Base-by-base conservation (phyloP, 257 asterid genomes). In the Penstemon davidsonii region DNA sequence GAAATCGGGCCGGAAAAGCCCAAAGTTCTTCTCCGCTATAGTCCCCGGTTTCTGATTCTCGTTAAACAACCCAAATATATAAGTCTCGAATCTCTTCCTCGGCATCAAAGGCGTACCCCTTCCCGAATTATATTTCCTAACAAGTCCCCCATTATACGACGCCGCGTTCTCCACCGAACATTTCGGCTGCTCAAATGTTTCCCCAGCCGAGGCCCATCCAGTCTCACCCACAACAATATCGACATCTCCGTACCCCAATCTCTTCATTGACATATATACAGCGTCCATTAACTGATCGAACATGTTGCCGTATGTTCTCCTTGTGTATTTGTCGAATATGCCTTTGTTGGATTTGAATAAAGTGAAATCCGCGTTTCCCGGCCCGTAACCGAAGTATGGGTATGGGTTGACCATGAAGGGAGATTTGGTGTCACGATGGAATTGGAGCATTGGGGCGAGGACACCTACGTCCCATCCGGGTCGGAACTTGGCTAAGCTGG, bases 341-440 rank as follows among this genome's bases (percentile, higher is more conserved):
- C 89, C 86, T 4, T 57, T 52, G 18, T 70, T 77, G 0, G 76
- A 77, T 4, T 75, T 71, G 75, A 90, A 90, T 0, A 87, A 33
- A 0, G 87, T 71, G 78, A 90, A 84, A 39, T 78, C 67, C 7
- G 85, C 72, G 42, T 80, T 73, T 0, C 73, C 77, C 4, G 92
- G 88, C 59, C 75, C 71, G 80, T 79, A 88, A 0, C 88, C 96
- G 72, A 93, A 93, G 40, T 84, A 93, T 3, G 99, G 99, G 75
- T 93, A 93, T 4, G 97, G 96, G 67, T 93, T 93, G 0, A 90
- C 96, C 96, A 91, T 87, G 75, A 93, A 93, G 0, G 99, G 95
- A 0, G 91, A 60, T 10, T 78, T 81, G 0, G 99, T 76, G 4
- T 87, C 92, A 0, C 88, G 81, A 49, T 84, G 79, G 79, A 85